Evolutionary conservation across 805 yeast species (phyloP), one percentile per base, ranked within the genome.

Genomic region (Metschnikowia gruessii): DNA sequence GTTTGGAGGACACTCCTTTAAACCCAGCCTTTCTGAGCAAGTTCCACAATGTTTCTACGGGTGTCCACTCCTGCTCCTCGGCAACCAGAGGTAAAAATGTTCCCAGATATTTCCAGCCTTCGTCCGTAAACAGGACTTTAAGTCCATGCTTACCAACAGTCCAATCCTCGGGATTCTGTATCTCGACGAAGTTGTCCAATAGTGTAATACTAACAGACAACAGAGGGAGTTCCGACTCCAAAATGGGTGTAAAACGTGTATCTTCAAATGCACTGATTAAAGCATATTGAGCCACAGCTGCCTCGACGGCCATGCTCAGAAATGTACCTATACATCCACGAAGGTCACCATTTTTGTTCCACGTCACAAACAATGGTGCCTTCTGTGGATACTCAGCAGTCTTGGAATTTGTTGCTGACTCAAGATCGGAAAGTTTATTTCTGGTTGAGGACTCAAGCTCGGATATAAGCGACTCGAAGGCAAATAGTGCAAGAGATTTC

Each of bases 261-360:
- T 94, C 99, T 42, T 87, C 80, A 7, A 89, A 66, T 0, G 96
- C 96, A 2, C 80, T 68, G 16, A 65, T 58, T 15, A 84, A 43
- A 0, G 96, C 74, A 59, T 83, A 92, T 32, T 74, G 72, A 18
- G 68, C 62, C 3, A 90, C 74, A 0, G 94, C 96, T 1, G 59
- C 42, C 15, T 75, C 81, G 2, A 87, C 55, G 0, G 76, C 72
- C 46, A 76, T 62, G 13, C 77, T 66, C 16, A 74, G 69, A 62
- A 94, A 94, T 0, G 96, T 91, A 1, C 99, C 99, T 45, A 92
- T 94, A 60, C 99, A 92, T 0, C 99, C 99, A 36, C 98, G 72
- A 40, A 92, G 69, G 12, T 69, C 66, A 21, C 65, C 62, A 42
- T 55, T 52, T 46, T 76, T 74, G 55, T 81, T 83, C 96, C 97